Base-by-base conservation (phyloP, 169 alveolate genomes). In the Plasmodium vivax region DNA sequence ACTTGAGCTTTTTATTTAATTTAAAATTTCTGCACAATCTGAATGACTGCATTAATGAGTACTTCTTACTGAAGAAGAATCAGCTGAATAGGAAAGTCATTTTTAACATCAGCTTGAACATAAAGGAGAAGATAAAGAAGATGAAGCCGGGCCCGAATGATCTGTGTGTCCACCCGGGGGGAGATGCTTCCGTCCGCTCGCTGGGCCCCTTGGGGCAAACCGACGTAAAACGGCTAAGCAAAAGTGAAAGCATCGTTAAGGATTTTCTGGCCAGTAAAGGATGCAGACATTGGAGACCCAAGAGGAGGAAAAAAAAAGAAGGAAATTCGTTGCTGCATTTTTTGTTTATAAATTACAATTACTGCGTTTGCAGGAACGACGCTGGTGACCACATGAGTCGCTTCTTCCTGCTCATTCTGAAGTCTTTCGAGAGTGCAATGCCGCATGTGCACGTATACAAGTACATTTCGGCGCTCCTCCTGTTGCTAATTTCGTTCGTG, bases 331-430 rank as follows among this genome's bases (percentile, higher is more conserved):
- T 68, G 9, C 71, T 90, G 5, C 77, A 58, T 68, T 90, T 90
- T 81, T 72, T 90, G 7, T 80, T 90, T 80, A 30, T 90, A 38
- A 79, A 90, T 90, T 90, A 90, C 72, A 90, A 90, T 79, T 90
- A 90, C 51, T 90, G 94, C 80, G 54, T 90, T n/a, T 90, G 45
- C 32, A 90, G 58, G 74, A 34, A 90, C 43, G 47, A 80, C 34
- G 38, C 36, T 16, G 73, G 83, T 58, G 73, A 68, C 1, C 38
- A 62, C 12, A 43, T 90, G 38, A 36, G 74, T 36, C 38, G 72
- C 3, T 90, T 80, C 68, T 19, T 73, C 36, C 38, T 90, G 8
- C 23, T 30, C 36, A 90, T 90, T 41, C 27, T 90, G 47, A 81
- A 62, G 30, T 43, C 32, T 16, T 90, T 90, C 54, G 83, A 79